Evolutionary conservation across 352 stramenopile genomes (phyloP), one percentile per base, ranked within the genome.

Genomic region (Globisporangium rhizosaccharum): DNA sequence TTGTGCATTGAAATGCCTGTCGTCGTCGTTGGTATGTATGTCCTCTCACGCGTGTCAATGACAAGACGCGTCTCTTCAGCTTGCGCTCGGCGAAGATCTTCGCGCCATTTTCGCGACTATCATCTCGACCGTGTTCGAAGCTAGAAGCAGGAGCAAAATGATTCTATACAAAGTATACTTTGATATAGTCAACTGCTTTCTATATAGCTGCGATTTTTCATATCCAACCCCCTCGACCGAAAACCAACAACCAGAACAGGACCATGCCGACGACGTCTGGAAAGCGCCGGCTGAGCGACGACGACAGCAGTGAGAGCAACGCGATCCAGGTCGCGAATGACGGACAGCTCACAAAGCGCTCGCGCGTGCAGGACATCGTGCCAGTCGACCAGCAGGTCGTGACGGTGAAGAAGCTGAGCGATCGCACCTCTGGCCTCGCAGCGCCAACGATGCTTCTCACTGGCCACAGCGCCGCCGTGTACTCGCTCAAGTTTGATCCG

Each of bases 401-500:
- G 65, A 72, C 70, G 26, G 53, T 78, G 49, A 85, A 75, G 67
- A 66, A 59, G 17, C 59, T 85, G 53, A 71, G 63, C 37, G 79
- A 81, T 46, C 80, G 84, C 41, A 89, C 82, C 48, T 94, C 84
- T 26, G 76, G 61, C 3, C 75, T 94, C 9, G 37, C 71, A 42
- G 76, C 82, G 33, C 82, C 84, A 25, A 94, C 84, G 1, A 88
- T 94, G 84, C 75, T 90, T 49, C 80, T 94, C 53, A 76, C 80
- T 33, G 84, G 84, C 28, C 84, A 94, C 59, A 77, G 74, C 61
- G 84, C 84, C 8, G 72, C 80, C 2, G 76, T 92, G 33, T 82
- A 90, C 64, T 92, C 84, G 53, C 69, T 94, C 58, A 87, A 90
- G 61, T 92, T 94, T 58, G 86, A 85, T 64, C 71, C 82, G 5